Conservation (phyloP, 306 rosid genomes). For the Chamaecrista fasciculata region DNA sequence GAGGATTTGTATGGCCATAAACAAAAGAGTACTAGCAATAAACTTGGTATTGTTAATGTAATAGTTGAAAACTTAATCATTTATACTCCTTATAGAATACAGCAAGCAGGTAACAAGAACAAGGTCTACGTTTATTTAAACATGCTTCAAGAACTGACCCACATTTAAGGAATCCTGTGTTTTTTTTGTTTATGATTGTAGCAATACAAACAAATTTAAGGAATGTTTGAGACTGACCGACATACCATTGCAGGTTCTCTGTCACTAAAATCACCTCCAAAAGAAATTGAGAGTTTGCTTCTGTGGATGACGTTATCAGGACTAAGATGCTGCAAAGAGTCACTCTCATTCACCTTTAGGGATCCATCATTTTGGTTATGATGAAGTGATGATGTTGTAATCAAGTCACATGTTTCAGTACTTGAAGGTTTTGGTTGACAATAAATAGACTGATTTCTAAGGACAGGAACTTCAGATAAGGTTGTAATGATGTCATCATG, state of each 20-base stretch:
- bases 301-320: slow-evolving; percentile 37
- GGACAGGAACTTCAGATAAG: slow-evolving; percentile 78
- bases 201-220: slow-evolving; percentile 20
- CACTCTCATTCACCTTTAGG: slow-evolving; percentile 34
- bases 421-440: slow-evolving; percentile 38
- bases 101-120: background rate
- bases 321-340: slow-evolving; percentile 42
- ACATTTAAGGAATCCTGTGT: too few species aligned
- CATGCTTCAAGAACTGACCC: slow-evolving; percentile 18
- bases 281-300: slow-evolving; percentile 40
- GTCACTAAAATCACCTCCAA: slow-evolving; percentile 32
- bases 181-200: slow-evolving; percentile 19
- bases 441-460: slow-evolving; percentile 54
- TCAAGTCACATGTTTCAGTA: slow-evolving; percentile 37
- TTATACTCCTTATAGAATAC: background rate
- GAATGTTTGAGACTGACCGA: slow-evolving; percentile 17
- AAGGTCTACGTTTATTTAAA: background rate
- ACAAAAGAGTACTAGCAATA: background rate
- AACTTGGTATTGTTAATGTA: background rate
- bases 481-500: slow-evolving; percentile 44
- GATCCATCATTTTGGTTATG: slow-evolving; percentile 38
- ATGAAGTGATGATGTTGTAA: slow-evolving; percentile 27
- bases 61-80: background rate
- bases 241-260: slow-evolving; percentile 56
- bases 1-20: background rate